phyloP scores from a whole-genome alignment of 352 stramenopile genomes.

The Pythium insidiosum region DNA sequence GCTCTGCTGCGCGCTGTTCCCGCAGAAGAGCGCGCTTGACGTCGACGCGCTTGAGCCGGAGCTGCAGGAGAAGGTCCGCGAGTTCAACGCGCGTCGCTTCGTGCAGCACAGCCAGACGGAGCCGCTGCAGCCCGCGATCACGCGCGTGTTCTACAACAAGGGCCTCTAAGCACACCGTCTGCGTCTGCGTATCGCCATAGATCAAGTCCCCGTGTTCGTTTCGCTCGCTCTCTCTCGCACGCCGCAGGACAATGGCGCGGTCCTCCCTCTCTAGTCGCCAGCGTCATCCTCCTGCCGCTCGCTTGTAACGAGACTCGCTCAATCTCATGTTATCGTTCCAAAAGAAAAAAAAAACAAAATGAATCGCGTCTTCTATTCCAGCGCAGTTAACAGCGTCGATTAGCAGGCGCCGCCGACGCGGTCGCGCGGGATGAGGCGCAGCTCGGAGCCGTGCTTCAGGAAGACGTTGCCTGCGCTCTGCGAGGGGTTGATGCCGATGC shows the following conservation, averaged over 20 bases:
- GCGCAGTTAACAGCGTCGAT: too few relatives aligned
- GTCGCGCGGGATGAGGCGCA: conserved; percentile 79
- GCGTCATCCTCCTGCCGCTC: too few relatives aligned
- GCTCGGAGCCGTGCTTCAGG: conserved; percentile 76
- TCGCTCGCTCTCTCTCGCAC: too few relatives aligned
- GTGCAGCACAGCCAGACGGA: conserved; percentile 35
- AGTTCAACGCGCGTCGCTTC: conserved; percentile 34
- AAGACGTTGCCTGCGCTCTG: conserved; percentile 81
- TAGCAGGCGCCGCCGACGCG: conserved; percentile 41
- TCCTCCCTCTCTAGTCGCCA: too few relatives aligned
- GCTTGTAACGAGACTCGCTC: too few relatives aligned
- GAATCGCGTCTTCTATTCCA: too few relatives aligned
- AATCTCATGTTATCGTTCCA: too few relatives aligned
- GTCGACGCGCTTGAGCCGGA: conserved; percentile 55
- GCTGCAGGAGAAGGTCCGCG: conserved; percentile 43
- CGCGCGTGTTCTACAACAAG: conserved; percentile 77
- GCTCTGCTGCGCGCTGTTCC: conserved; percentile 79
- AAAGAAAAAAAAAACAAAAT: neutral
- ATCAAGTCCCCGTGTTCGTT: too few relatives aligned
- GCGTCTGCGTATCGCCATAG: too few relatives aligned
- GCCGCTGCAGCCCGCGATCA: conserved; percentile 15
- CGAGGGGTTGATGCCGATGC: conserved; percentile 80
- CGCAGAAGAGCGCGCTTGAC: conserved; percentile 56
- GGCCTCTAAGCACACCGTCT: conserved; percentile 32
- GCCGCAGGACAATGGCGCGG: too few relatives aligned